These are phyloP conservation scores for Scheffersomyces insectosa DNA, from an alignment of 1,139 yeast genomes.

Conservation along the genomic window DNA sequence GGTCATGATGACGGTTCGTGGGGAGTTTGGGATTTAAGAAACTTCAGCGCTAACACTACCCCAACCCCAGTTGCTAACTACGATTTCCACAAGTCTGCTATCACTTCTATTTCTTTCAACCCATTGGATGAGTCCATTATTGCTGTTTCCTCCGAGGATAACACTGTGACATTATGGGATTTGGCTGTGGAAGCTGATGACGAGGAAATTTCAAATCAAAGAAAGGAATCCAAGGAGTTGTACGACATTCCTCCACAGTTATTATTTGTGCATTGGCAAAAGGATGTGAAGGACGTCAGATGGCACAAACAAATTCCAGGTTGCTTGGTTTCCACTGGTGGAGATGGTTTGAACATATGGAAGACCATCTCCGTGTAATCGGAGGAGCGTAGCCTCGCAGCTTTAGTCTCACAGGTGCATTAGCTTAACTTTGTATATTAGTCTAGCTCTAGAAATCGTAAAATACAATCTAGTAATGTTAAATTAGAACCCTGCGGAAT, in stretches of 20 bases:
- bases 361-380: constrained; percentile 86
- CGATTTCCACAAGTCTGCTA: constrained; percentile 90
- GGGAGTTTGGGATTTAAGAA: constrained; percentile 98
- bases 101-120: constrained; percentile 91
- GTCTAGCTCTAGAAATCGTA: constrained; percentile 1
- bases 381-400: neutral
- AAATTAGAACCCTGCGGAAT: no score
- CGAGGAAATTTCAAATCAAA: constrained; percentile 84
- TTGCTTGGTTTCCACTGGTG: constrained; percentile 89
- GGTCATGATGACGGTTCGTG: constrained; percentile 98
- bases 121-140: constrained; percentile 94
- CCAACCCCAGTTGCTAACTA: constrained; percentile 89
- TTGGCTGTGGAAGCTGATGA: constrained; percentile 96
- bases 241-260: constrained; percentile 94
- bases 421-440: neutral
- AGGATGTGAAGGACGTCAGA: constrained; percentile 94
- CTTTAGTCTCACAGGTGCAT: neutral
- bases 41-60: constrained; percentile 58
- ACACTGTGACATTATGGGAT: constrained; percentile 97
- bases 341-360: constrained; percentile 94
- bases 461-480: neutral
- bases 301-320: constrained; percentile 99
- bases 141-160: constrained; percentile 95
- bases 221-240: constrained; percentile 70
- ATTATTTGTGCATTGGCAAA: constrained; percentile 97